A percentile compares a stretch with the other conserved stretches of the same genome.
These are phyloP conservation scores for Otatea glauca DNA, from an alignment of 176 grass and related monocot genomes.

Conservation along the genomic window DNA sequence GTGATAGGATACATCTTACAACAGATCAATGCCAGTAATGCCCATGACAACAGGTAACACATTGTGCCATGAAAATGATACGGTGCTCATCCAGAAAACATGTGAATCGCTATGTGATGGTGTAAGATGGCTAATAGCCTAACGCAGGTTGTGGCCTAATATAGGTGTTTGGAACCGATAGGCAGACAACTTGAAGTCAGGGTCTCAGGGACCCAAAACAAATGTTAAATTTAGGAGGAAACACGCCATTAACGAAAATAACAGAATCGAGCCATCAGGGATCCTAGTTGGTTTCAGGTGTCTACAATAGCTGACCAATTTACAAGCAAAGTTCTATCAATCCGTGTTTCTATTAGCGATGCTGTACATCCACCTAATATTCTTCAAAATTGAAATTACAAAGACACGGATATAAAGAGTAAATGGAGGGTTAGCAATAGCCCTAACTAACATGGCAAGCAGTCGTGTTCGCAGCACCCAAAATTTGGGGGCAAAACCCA, in stretches of 20 bases:
- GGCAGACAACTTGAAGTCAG: not conserved
- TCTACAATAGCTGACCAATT: not conserved
- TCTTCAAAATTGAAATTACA: not conserved
- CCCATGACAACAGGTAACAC: not conserved
- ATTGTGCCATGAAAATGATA: slow-evolving; percentile 31
- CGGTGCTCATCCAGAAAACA: slow-evolving; percentile 9
- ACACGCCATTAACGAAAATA: not conserved
- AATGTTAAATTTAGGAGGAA: not conserved
- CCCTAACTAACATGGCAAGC: not conserved
- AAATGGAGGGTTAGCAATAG: not conserved
- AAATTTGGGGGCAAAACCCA: slow-evolving; percentile 14
- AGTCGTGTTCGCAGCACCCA: not conserved
- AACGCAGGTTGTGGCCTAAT: not conserved
- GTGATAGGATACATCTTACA: not conserved
- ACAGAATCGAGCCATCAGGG: not conserved
- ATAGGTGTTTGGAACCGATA: not conserved
- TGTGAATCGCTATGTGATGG: not conserved
- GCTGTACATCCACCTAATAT: not conserved
- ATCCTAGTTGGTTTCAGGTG: not conserved
- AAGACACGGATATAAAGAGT: not conserved
- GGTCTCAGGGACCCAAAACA: slow-evolving; percentile 14
- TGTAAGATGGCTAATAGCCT: not conserved
- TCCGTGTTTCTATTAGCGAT: not conserved
- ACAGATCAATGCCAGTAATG: slow-evolving; percentile 31
- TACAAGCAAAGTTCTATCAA: not conserved